These are phyloP conservation scores for Venustampulla echinocandica DNA, from an alignment of 495 filamentous ascomycete species.

Conservation along the genomic window DNA sequence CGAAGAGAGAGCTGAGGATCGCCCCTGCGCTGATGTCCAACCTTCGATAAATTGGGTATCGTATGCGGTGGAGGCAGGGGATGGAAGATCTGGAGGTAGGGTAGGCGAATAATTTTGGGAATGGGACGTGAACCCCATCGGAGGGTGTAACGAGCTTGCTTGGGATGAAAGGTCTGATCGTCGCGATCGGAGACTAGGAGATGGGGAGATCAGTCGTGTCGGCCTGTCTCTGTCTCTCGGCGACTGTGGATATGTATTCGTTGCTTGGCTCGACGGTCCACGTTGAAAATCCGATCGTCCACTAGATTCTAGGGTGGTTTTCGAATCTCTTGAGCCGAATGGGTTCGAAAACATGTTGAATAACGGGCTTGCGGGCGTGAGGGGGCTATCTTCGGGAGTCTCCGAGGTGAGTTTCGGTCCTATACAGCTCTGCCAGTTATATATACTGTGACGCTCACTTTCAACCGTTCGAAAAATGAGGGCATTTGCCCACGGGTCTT, in stretches of 20 bases:
- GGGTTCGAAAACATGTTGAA: slow-evolving; percentile 21
- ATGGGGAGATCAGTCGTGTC: slow-evolving; percentile 23
- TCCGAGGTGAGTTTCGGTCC: slow-evolving; percentile 14
- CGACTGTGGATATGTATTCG: slow-evolving; percentile 14
- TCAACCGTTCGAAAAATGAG: slow-evolving; percentile 19
- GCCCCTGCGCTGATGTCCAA: slow-evolving; percentile 47
- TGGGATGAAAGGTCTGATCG: slow-evolving; percentile 46
- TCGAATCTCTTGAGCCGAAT: slow-evolving; percentile 12
- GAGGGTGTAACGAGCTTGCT: slow-evolving; percentile 35
- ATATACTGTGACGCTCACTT: slow-evolving; percentile 20
- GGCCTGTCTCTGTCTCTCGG: slow-evolving; percentile 18
- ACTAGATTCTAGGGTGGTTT: background rate
- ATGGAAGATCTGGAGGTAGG: slow-evolving; percentile 41
- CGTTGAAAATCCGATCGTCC: slow-evolving; percentile 7
- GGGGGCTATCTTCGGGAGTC: slow-evolving; percentile 6
- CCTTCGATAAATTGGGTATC: slow-evolving; percentile 47
- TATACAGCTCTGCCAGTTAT: slow-evolving; percentile 19
- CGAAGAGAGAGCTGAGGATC: slow-evolving; percentile 40
- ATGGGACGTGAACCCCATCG: slow-evolving; percentile 17
- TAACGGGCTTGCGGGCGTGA: slow-evolving; percentile 9
- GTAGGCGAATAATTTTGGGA: slow-evolving; percentile 32
- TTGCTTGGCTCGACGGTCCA: slow-evolving; percentile 1
- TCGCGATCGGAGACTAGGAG: slow-evolving; percentile 44
- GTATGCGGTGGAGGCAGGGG: slow-evolving; percentile 41
- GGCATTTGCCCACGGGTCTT: slow-evolving; percentile 16